Base-by-base conservation (phyloP, 2,329 filamentous ascomycete species). In the Penicillium sp. region DNA sequence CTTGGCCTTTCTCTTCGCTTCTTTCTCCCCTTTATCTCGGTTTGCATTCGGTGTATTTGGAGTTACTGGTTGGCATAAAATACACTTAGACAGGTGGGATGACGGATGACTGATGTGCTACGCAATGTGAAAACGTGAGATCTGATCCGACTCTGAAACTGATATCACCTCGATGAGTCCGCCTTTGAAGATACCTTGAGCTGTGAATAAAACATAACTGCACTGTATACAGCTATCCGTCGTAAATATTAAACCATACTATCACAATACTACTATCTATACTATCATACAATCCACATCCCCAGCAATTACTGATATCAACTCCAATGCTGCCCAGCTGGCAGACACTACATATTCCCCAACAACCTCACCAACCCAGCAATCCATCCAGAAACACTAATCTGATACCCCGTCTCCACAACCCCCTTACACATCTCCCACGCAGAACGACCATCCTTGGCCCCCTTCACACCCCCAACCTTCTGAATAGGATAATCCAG, bases 401-500 rank as follows among this genome's bases (percentile, higher is more conserved):
- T 65, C 51, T 74, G 75, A 56, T 78, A 80, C 45, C 76, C 78
- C n/a, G 74, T 76, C 62, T 77, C 76, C 11, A 76, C 71, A 24
- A 75, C 68, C 2, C 71, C 76, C 61, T 77, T 77, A 49, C 74
- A 76, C 71, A 78, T 71, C 52, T 81, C 76, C 84, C 86, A 91
- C n/a, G 84, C 86, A 48, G 79, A 77, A 37, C 77, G 74, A 63
- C 89, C 88, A 69, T 85, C 81, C 14, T 72, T 55, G 6, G 56
- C 42, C 44, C 62, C 61, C 19, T 39, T 43, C 23, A 75, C 70
- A 47, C 77, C 76, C 43, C 80, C 77, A 55, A 87, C 86, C 67
- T 86, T 83, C 3, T 75, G 71, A 14, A 99, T 85, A 2, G 94
- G 93, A 72, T 97, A 96, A 67, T 88, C 87, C 62, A 96, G 83